These are phyloP conservation scores for Brassica napus DNA, from an alignment of 345 rosid genomes.

Conservation along the genomic window DNA sequence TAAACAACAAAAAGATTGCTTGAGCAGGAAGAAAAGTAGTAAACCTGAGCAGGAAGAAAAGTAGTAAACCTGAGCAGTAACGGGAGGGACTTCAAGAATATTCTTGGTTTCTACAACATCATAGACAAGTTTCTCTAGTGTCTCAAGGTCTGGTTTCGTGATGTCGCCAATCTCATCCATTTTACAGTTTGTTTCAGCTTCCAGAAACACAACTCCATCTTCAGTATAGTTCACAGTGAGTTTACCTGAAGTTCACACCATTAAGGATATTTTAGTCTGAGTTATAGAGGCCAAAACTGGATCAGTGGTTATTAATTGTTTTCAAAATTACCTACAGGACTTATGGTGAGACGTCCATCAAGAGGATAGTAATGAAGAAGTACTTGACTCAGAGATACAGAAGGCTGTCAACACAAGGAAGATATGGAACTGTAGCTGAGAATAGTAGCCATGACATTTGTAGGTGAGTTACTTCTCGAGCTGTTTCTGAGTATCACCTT, in stretches of 20 bases:
- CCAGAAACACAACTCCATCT: slow-evolving; percentile 84
- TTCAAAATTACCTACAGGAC: too few species aligned
- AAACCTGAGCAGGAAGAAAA: too few species aligned
- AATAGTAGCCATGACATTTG: slow-evolving; percentile 2
- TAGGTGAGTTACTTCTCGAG: slow-evolving; percentile 61
- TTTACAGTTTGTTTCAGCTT: slow-evolving; percentile 72
- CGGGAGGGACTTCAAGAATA: slow-evolving; percentile 86
- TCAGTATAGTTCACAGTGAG: slow-evolving; percentile 73
- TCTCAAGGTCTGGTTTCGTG: slow-evolving; percentile 74
- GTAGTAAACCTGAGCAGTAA: slow-evolving; percentile 70
- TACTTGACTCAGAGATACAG: not conserved
- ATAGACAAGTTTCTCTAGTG: slow-evolving; percentile 77
- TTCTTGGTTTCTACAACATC: slow-evolving; percentile 78
- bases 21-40: slow-evolving; percentile 20
- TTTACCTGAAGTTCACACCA: slow-evolving; percentile 42
- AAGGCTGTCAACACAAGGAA: slow-evolving; percentile 4
- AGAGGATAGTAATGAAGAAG: too few species aligned
- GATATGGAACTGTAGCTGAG: slow-evolving; percentile 5
- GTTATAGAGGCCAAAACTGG: not conserved
- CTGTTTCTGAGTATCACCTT: slow-evolving; percentile 71
- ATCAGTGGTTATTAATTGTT: too few species aligned
- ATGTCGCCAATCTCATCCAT: slow-evolving; percentile 75
- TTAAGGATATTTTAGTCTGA: not conserved
- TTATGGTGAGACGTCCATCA: too few species aligned
- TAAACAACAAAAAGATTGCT: not conserved